Conservation (phyloP, 208 protist species). For the Leishmania tarentolae region DNA sequence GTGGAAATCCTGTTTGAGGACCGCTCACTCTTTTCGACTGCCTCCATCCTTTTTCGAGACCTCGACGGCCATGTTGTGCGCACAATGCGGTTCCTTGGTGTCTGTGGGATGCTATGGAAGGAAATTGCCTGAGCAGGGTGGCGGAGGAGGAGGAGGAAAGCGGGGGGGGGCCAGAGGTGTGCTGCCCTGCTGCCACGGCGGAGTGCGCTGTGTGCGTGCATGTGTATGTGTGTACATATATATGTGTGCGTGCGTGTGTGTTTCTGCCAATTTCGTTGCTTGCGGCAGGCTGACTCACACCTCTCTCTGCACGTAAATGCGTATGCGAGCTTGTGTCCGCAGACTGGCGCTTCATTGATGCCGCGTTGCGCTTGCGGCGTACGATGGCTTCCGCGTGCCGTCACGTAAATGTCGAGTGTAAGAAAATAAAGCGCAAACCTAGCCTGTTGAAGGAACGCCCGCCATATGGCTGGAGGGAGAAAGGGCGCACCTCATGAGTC, state of each 20-base stretch:
- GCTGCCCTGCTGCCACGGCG: not conserved
- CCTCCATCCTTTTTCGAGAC: slow-evolving; percentile 38
- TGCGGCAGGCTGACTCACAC: not conserved
- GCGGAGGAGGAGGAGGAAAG: not conserved
- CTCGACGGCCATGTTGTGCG: slow-evolving; percentile 19
- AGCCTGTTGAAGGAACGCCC: not conserved
- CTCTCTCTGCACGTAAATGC: not conserved
- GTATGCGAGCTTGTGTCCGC: not conserved
- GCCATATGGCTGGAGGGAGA: not conserved
- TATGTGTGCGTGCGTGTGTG: not conserved
- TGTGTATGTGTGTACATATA: not conserved
- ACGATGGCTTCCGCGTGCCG: not conserved
- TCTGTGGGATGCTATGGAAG: slow-evolving; percentile 74
- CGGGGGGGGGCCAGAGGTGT: not conserved
- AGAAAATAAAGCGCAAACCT: not conserved
- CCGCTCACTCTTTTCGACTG: slow-evolving; percentile 49
- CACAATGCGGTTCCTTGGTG: slow-evolving; percentile 51
- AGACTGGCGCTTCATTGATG: not conserved
- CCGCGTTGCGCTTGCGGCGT: not conserved
- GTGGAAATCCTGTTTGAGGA: slow-evolving; percentile 60
- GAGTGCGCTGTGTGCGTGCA: not conserved
- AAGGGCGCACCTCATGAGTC: not conserved
- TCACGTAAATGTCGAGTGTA: not conserved
- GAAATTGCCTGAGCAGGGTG: slow-evolving; percentile 11
- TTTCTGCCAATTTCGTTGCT: not conserved